Base-by-base conservation (phyloP, 768 basidiomycete species). In the Cubamyces sp. region DNA sequence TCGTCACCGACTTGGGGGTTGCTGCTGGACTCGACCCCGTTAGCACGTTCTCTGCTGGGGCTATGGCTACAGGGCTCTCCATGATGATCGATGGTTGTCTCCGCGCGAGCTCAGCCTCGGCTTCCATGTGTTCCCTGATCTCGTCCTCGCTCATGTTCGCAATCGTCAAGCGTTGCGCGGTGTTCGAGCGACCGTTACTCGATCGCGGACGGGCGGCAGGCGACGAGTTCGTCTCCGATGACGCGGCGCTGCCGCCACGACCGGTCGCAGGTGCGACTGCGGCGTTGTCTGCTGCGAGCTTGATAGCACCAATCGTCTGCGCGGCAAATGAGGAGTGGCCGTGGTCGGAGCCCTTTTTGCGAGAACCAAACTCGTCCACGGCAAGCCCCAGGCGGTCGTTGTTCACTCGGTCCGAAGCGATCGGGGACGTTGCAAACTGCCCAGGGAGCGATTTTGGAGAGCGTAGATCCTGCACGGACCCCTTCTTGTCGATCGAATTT, bases 91-190 rank as follows among this genome's bases (percentile, higher is more conserved):
- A 54, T 6, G 53, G 53, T 30, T 54, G 53, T 18, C 58, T 54
- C 19, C 51, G 62, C 25, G 49, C 42, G 57, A 51, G 30, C 66
- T 64, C 63, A 12, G 54, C 58, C 42, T 43, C 59, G 14, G 62
- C 74, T 73, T 56, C 84, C 76, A 64, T 82, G 80, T 62, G 82
- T 79, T 68, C 86, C 30, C 81, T 64, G 18, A 62, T 57, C 46
- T 76, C 74, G 42, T 72, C 69, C 34, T 81, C 77, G 19, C 73
- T 75, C 37, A 71, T 66, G 60, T 83, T 83, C 39, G 76, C 75
- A 37, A 81, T 72, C 47, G 81, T 81, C 14, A 82, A 67, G 3
- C 81, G 71, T 52, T 74, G 71, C 15, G 71, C 43, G 9, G 54
- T 45, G 21, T 57, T 60, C 3, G 49, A 59, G n/a, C 61, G 26